Evolutionary conservation across 495 filamentous ascomycete species (phyloP), one percentile per base, ranked within the genome.

Genomic region (Penicillium tannophilum): DNA sequence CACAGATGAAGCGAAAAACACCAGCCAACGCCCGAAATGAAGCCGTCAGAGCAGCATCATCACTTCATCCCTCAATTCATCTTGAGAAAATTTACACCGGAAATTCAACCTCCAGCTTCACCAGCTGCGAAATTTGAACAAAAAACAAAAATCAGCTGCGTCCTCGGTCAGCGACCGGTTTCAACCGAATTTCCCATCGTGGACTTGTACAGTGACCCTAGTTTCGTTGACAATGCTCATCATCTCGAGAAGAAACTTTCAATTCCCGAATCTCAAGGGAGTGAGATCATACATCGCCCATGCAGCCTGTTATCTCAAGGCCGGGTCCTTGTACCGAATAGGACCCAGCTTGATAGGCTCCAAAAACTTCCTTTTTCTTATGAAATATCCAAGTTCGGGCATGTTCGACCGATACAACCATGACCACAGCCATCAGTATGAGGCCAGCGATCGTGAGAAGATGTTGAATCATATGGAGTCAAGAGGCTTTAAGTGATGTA

Each of bases 361-460:
- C 45, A 17, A 3, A 48, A 48, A 20, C n/a, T 48, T 48, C 45
- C 45, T 48, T 48, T 48, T 48, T 48, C 45, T 48, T 4, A 48
- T 48, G 45, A 48, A 48, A 26, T 23, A 48, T 48, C 45, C 6
- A 48, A 48, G 23, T 48, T 23, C 17, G 3, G 45, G 45, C 3
- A 48, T 48, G 45, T 48, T 48, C 23, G 45, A 48, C 17, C n/a
- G 45, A 20, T 48, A 48, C 4, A 48, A 48, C 14, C 45, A 48
- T 48, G 45, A 48, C 20, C 17, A 48, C 4, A 48, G 7, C 6
- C 14, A 48, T 12, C 14, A 26, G 14, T 48, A 48, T 17, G 17
- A 48, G 17, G 17, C 45, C 6, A 17, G 23, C 20, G 45, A 48
- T 17, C 45, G 45, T 4, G 17, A 20, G 14, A 48, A 17, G 23